Base-by-base conservation (phyloP, 2,329 filamentous ascomycete species). In the Dothistroma pini region DNA sequence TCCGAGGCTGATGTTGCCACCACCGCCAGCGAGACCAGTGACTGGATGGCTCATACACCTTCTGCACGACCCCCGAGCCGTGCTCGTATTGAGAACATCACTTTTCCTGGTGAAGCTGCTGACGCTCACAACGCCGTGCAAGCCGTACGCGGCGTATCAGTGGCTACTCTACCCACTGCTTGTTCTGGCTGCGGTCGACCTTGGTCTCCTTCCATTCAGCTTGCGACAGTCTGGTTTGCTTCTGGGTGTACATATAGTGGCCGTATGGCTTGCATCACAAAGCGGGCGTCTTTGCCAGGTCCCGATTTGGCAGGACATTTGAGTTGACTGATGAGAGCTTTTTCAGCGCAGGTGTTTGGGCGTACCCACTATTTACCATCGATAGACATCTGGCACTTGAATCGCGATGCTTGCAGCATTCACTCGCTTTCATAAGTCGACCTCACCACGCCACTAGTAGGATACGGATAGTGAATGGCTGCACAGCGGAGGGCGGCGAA, bases 31-130 rank as follows among this genome's bases (percentile, higher is more conserved):
- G 59, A 44, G 68, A 52, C 64, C 66, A 12, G 64, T 70, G 68
- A 48, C 76, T 72, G 69, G 64, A 66, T 48, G 61, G 58, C 8
- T 71, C 60, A 35, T 74, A 77, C 64, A 67, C 65, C 7, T 72
- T 70, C 22, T 68, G 70, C 5, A 66, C 75, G 64, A 69, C 75
- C 73, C 73, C 75, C 65, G 63, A 3, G 57, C 59, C 6, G 66
- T 71, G 10, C 62, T 70, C 31, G 62, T 63, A 54, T 65, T 83
- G 21, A 87, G 87, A 53, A 75, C 90, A 2, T 68, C 75, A 0
- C 68, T 93, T 0, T 93, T 96, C 68, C 72, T 88, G 6, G 66
- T 83, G 54, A 96, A 96, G 74, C 76, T 92, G 9, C 76, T 82
- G 12, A 85, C 85, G 0, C 75, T 95, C 10, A 81, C 83, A 2